A percentile compares a stretch with the other conserved stretches of the same genome.
Conservation (phyloP, 805 yeast genomes). For the Lachancea nothofagi region DNA sequence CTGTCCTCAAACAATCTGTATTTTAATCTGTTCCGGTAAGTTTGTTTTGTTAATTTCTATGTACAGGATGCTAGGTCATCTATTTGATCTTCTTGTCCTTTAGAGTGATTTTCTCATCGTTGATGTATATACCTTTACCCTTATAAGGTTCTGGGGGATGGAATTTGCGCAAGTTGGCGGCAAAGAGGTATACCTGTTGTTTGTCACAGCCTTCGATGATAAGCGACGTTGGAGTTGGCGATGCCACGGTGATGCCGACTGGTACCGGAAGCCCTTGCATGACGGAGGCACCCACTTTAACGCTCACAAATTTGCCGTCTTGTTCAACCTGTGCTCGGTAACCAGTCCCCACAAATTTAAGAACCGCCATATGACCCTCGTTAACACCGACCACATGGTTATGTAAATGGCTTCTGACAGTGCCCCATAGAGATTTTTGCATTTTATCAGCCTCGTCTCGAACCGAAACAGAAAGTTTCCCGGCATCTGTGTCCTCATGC, state of each 20-base stretch:
- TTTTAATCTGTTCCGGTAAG: no score
- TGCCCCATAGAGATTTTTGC: conserved; percentile 94
- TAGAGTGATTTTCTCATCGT: conserved; percentile 83
- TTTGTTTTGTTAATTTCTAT: background rate
- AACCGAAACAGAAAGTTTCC: conserved; percentile 50
- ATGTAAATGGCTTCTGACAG: conserved; percentile 69
- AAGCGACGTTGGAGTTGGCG: conserved; percentile 82
- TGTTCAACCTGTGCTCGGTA: conserved; percentile 80
- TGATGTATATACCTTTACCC: conserved; percentile 94
- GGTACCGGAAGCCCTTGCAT: conserved; percentile 76
- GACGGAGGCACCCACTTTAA: conserved; percentile 86
- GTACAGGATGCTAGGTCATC: conserved; percentile 1
- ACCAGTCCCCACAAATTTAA: conserved; percentile 94
- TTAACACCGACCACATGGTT: conserved; percentile 83
- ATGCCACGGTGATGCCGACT: conserved; percentile 60
- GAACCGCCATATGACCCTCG: conserved; percentile 85
- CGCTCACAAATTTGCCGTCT: conserved; percentile 50
- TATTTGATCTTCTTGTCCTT: conserved; percentile 92
- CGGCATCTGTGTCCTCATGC: conserved; percentile 20
- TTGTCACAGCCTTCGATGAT: conserved; percentile 83
- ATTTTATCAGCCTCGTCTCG: conserved; percentile 48
- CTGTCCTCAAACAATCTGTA: no score
- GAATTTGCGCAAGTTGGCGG: conserved; percentile 78
- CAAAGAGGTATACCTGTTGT: conserved; percentile 81
- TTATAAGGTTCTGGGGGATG: conserved; percentile 98